Percentiles rank a stretch among this genome's conserved stretches.
Conservation (phyloP, 1,284 basidiomycete genomes). For the Ustilago curta region DNA sequence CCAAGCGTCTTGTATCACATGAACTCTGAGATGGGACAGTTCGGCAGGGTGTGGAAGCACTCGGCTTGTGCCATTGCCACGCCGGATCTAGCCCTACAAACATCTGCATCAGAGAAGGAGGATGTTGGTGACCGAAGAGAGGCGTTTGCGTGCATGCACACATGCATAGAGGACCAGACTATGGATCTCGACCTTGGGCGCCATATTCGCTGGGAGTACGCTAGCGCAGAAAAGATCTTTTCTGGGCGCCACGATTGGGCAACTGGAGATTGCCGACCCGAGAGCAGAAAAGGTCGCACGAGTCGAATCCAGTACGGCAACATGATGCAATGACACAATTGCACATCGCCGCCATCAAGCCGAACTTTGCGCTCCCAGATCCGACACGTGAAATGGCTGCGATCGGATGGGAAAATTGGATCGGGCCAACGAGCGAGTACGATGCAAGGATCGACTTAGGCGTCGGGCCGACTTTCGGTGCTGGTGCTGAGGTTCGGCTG, state of each 20-base stretch:
- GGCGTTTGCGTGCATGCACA: not conserved
- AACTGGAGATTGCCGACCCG: conserved; percentile 2
- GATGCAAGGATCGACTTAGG: not conserved
- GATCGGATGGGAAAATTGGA: not conserved
- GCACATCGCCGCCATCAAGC: conserved; percentile 9
- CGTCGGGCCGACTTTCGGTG: conserved; percentile 4
- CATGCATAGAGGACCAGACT: not conserved
- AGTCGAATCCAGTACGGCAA: no score
- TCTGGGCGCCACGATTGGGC: no score
- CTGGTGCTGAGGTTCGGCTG: not conserved
- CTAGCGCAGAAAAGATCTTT: no score
- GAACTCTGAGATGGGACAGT: no score
- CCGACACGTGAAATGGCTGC: conserved; percentile 12
- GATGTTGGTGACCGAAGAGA: not conserved
- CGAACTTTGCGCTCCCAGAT: not conserved
- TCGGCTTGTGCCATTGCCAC: not conserved
- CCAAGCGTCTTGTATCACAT: no score
- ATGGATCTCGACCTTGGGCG: not conserved
- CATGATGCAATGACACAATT: conserved; percentile 26
- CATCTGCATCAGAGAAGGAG: not conserved
- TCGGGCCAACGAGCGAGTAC: not conserved
- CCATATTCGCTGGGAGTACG: not conserved
- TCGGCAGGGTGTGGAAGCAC: not conserved
- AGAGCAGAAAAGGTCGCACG: not conserved
- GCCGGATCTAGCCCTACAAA: not conserved